Conservation (phyloP, 805 yeast species). For the Pichia membranifaciens region DNA sequence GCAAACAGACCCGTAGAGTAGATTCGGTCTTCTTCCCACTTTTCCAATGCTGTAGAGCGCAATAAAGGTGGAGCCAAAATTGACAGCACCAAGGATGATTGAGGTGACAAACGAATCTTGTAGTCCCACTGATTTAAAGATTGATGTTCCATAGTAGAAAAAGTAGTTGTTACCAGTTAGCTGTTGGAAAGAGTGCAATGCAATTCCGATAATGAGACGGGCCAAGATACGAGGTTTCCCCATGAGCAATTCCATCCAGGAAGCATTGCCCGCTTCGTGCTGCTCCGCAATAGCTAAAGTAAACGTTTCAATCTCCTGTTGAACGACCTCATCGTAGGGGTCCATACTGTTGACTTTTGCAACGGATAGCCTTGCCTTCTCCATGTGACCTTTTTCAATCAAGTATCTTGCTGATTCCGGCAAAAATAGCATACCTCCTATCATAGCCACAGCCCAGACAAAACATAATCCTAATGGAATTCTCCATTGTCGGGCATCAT, state of each 20-base stretch:
- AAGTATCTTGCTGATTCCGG: constrained; percentile 68
- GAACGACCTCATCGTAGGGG: constrained; percentile 46
- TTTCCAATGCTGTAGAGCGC: constrained; percentile 48
- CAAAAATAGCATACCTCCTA: constrained; percentile 45
- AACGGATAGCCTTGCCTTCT: constrained; percentile 47
- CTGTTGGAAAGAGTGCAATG: constrained; percentile 55
- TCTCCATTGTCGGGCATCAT: constrained; percentile 54
- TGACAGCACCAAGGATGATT: constrained; percentile 48
- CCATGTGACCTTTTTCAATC: constrained; percentile 40
- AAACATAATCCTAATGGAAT: constrained; percentile 47
- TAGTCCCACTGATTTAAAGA: constrained; percentile 53
- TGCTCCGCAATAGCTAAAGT: constrained; percentile 58
- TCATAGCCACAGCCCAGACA: constrained; percentile 44
- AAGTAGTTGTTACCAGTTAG: constrained; percentile 59
- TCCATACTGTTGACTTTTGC: constrained; percentile 52
- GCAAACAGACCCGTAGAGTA: constrained; percentile 43
- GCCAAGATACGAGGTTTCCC: constrained; percentile 54
- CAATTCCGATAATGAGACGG: constrained; percentile 49
- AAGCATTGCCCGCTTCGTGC: constrained; percentile 52
- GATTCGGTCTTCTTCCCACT: constrained; percentile 47
- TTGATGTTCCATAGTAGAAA: constrained; percentile 58
- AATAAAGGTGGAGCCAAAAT: constrained; percentile 47
- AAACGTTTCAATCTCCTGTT: constrained; percentile 45
- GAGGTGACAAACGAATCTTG: constrained; percentile 50
- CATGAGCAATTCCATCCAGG: constrained; percentile 54